Evolutionary conservation across 2,329 filamentous ascomycete genomes (phyloP), one percentile per base, ranked within the genome.

Genomic region (Exophiala spinifera): DNA sequence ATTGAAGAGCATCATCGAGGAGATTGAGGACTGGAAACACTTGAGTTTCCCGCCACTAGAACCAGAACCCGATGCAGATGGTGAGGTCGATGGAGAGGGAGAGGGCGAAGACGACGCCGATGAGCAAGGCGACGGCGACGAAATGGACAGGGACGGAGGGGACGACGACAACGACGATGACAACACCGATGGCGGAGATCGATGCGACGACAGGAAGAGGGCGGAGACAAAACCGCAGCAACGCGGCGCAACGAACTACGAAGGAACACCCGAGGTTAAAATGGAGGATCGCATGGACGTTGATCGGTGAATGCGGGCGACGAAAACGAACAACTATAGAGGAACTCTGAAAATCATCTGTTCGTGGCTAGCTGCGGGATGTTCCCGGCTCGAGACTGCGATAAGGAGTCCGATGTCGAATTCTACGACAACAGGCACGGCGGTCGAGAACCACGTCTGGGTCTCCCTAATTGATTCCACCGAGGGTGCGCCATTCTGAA

Each of bases 21-120:
- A 99, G 75, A 82, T 95, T 62, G 90, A 95, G 72, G 90, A 95
- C 67, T 95, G 90, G 89, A 94, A 91, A 66, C 86, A 92, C 67
- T 75, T 95, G 25, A 89, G 89, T 68, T 91, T 90, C 59, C 77
- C 78, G 7, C 61, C 69, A 13, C 61, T 67, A 20, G 73, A 75
- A 25, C 60, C 60, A 21, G 56, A 54, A 48, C 54, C 55, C 14
- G 49, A 53, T 8, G 57, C 51, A 17, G 63, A 59, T 6, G 60
- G 57, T 2, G 58, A 63, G 5, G 50, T 48, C 5, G 59, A 59
- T 8, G 57, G 53, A 3, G 55, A 53, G 3, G 52, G 60, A 6
- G 51, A 49, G 14, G 56, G 57, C 15, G 61, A 25, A 3, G 53
- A 56, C 10, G 55, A 53, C 11, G 55, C 54, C 1, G 51, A 44